These are phyloP conservation scores for Xylariaceae sp. DNA, from an alignment of 2,329 filamentous ascomycete genomes.

Conservation along the genomic window DNA sequence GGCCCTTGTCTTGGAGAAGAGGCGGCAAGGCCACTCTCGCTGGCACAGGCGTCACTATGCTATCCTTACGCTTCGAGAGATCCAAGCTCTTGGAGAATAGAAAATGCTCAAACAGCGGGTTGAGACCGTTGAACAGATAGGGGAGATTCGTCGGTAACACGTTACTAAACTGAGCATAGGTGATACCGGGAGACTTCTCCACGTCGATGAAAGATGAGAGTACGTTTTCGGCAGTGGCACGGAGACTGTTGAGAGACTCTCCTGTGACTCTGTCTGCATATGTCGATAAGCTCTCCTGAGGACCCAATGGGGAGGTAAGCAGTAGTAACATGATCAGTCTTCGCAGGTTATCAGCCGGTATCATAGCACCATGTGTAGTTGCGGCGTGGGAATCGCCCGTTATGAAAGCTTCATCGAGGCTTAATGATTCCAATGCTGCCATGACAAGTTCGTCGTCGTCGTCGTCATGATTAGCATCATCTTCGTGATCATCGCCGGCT, in stretches of 20 bases:
- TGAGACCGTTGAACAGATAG: conserved; percentile 62
- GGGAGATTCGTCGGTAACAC: conserved; percentile 57
- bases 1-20: conserved; percentile 46
- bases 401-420: conserved; percentile 57
- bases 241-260: conserved; percentile 52
- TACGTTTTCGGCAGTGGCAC: conserved; percentile 58
- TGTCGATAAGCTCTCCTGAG: conserved; percentile 59
- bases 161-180: conserved; percentile 54
- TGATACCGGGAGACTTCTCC: conserved; percentile 59
- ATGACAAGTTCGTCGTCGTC: conserved; percentile 62
- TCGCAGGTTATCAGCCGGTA: conserved; percentile 68
- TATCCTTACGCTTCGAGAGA: conserved; percentile 49
- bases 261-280: conserved; percentile 54
- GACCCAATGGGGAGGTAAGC: conserved; percentile 57
- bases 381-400: conserved; percentile 41
- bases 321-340: conserved; percentile 66
- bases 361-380: conserved; percentile 58
- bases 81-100: conserved; percentile 69
- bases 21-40: conserved; percentile 32
- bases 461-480: conserved; percentile 33
- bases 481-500: conserved; percentile 36
- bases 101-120: conserved; percentile 67
- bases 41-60: conserved; percentile 17
- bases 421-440: conserved; percentile 62
- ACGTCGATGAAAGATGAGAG: conserved; percentile 61